A percentile compares a stretch with the other conserved stretches of the same genome.
Evolutionary conservation across 345 rosid genomes (phyloP).

Genomic region (Gossypium bickii): DNA sequence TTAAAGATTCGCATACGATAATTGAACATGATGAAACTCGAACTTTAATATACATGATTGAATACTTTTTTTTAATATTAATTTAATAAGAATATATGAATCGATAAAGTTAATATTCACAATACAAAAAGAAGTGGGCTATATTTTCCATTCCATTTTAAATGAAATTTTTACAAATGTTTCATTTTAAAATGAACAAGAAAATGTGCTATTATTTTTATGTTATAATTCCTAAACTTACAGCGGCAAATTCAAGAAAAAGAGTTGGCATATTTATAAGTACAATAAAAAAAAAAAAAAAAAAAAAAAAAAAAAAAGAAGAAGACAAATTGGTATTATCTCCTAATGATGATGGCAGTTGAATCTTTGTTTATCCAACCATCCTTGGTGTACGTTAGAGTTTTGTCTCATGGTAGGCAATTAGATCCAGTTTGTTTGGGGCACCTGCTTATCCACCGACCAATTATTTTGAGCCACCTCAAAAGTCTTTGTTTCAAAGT

Average conservation of each 20-base stretch:
- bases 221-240: neutral
- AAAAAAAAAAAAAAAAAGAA: neutral
- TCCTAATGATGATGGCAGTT: neutral
- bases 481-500: neutral
- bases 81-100: too few relatives aligned
- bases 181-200: neutral
- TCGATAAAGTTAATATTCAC: too few relatives aligned
- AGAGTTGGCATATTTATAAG: neutral
- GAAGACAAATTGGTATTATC: neutral
- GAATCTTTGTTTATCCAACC: slow-evolving; percentile 1
- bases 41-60: too few relatives aligned
- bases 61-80: too few relatives aligned
- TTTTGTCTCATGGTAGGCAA: neutral
- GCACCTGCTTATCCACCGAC: neutral
- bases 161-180: too few relatives aligned
- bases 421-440: neutral
- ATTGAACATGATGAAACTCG: too few relatives aligned
- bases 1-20: too few relatives aligned
- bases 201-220: neutral
- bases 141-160: too few relatives aligned
- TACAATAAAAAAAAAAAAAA: neutral
- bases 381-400: neutral
- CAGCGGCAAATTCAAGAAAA: neutral
- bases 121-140: too few relatives aligned
- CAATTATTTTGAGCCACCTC: slow-evolving; percentile 4